phyloP scores from a whole-genome alignment of 495 filamentous ascomycete genomes.

The Penicillium herquei region DNA sequence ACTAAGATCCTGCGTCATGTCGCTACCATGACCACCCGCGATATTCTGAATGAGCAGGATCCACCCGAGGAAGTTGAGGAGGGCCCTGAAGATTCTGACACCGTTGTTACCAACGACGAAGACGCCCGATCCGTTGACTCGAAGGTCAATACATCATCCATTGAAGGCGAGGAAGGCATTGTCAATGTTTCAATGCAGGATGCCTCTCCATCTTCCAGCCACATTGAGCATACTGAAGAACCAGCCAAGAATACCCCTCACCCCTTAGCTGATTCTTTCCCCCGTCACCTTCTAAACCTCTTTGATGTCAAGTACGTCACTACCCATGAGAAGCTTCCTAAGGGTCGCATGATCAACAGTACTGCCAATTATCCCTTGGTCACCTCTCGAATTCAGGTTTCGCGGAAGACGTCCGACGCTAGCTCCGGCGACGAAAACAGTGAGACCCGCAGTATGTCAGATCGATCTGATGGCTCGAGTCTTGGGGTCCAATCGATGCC shows the following conservation, averaged over 20 bases:
- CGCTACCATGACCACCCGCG: constrained; percentile 58
- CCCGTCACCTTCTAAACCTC: constrained; percentile 58
- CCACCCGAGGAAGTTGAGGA: constrained; percentile 20
- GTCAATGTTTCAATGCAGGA: constrained; percentile 88
- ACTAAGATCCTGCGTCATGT: constrained; percentile 58
- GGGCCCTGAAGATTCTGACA: constrained; percentile 64
- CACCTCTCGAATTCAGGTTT: constrained; percentile 40
- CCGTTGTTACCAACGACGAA: constrained; percentile 68
- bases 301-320: constrained; percentile 55
- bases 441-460: constrained; percentile 13
- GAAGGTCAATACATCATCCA: constrained; percentile 69
- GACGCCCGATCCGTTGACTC: constrained; percentile 70
- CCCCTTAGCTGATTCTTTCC: constrained; percentile 47
- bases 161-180: constrained; percentile 86
- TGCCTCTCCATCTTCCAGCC: constrained; percentile 29
- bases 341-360: constrained; percentile 59
- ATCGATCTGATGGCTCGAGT: constrained; percentile 11
- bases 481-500: constrained; percentile 33
- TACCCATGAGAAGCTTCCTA: constrained; percentile 55
- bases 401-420: constrained; percentile 10
- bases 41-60: constrained; percentile 52
- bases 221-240: constrained; percentile 10
- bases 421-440: constrained; percentile 16
- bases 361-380: constrained; percentile 56
- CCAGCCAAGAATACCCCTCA: constrained; percentile 9